Conservation (phyloP, 345 rosid genomes). For the Citrus medica region DNA sequence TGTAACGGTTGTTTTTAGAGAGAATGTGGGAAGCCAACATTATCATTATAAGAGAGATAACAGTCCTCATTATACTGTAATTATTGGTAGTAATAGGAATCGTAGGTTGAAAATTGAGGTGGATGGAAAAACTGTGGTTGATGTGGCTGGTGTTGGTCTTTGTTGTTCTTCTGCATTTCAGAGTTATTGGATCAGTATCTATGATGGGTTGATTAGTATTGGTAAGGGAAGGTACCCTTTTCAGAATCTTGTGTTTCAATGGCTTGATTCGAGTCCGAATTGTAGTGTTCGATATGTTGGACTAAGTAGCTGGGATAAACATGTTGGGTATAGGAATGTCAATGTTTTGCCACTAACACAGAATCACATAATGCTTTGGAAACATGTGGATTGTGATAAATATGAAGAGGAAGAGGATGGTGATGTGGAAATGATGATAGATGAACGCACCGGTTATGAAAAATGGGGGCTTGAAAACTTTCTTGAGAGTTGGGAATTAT, state of each 20-base stretch:
- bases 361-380: conserved; percentile 78
- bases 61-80: conserved; percentile 91
- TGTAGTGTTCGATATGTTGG: conserved; percentile 82
- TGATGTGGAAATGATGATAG: conserved; percentile 44
- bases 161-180: conserved; percentile 80
- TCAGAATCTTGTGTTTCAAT: conserved; percentile 84
- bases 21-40: conserved; percentile 87
- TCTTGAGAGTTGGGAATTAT: conserved; percentile 81
- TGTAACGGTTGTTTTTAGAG: conserved; percentile 93
- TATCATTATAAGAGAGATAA: conserved; percentile 92
- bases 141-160: conserved; percentile 67
- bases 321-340: conserved; percentile 94
- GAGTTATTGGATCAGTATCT: conserved; percentile 93
- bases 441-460: conserved; percentile 38
- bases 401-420: conserved; percentile 43
- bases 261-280: conserved; percentile 88
- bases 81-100: conserved; percentile 91
- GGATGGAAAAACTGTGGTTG: conserved; percentile 80
- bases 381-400: conserved; percentile 67
- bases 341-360: conserved; percentile 80
- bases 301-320: conserved; percentile 93
- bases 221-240: conserved; percentile 96
- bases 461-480: conserved; percentile 83
- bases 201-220: conserved; percentile 83
- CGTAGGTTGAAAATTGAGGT: conserved; percentile 88